Evolutionary conservation across 1,139 yeast genomes (phyloP).

Genomic region (Suhomyces atakaporum): DNA sequence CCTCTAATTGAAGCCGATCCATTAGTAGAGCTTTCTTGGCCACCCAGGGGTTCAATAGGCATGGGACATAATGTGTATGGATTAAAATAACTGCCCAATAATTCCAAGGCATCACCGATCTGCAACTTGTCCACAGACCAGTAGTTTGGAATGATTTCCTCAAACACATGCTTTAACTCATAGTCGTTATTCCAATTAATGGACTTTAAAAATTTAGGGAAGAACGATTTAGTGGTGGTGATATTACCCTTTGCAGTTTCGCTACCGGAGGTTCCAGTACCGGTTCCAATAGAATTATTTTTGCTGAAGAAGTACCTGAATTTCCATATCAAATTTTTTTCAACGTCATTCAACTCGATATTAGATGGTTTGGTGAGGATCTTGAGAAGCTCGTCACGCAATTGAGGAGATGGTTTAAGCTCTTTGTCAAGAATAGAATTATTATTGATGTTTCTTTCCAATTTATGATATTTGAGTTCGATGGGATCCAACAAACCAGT

Average conservation of each 20-base stretch:
- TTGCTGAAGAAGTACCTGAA: conserved; percentile 83
- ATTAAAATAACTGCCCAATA: conserved; percentile 71
- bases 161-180: conserved; percentile 78
- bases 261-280: conserved; percentile 4
- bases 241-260: conserved; percentile 11
- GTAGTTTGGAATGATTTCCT: conserved; percentile 47
- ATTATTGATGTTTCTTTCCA: conserved; percentile 78
- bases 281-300: conserved; percentile 37
- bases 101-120: conserved; percentile 89
- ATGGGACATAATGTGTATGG: conserved; percentile 33
- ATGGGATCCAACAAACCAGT: conserved; percentile 72
- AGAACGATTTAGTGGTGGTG: conserved; percentile 51
- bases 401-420: conserved; percentile 82
- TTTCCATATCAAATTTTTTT: conserved; percentile 89
- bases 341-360: conserved; percentile 76
- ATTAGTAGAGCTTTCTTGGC: not conserved
- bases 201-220: conserved; percentile 84
- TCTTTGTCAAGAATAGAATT: conserved; percentile 79
- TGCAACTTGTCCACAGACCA: conserved; percentile 71
- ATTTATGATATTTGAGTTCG: conserved; percentile 79
- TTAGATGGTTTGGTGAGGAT: conserved; percentile 82
- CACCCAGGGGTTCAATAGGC: conserved; percentile 6
- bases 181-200: conserved; percentile 85
- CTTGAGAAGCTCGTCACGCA: conserved; percentile 68
- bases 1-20: conserved; percentile 2